These are phyloP conservation scores for Solanum aculeatissimum DNA, from an alignment of 305 asterid species.

Conservation along the genomic window DNA sequence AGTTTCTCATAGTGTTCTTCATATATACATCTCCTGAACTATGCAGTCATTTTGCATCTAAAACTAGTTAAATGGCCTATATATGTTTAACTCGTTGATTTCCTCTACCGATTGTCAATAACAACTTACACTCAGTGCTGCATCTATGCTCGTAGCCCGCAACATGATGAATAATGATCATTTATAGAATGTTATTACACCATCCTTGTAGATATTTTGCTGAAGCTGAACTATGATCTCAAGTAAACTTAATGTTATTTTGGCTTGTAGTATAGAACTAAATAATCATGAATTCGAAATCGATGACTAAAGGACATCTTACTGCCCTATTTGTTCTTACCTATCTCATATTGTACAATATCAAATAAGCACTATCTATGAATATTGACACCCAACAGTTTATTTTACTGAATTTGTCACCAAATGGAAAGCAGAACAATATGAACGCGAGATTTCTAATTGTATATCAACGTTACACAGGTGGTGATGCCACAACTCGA, in stretches of 20 bases:
- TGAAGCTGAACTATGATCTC: not conserved
- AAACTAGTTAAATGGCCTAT: not conserved
- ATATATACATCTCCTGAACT: not conserved
- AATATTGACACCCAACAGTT: not conserved
- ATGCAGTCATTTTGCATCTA: not conserved
- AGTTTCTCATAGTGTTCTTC: not conserved
- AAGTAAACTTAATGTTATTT: not conserved
- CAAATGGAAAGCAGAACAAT: not conserved
- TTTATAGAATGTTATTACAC: not conserved
- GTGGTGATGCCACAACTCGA: slow-evolving; percentile 27
- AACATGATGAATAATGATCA: not conserved
- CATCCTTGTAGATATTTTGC: not conserved
- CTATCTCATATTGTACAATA: not conserved
- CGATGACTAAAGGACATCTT: not conserved
- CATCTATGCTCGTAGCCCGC: not conserved
- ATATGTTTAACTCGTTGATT: not conserved
- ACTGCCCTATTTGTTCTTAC: not conserved
- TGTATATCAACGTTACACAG: slow-evolving; percentile 7
- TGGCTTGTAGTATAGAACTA: not conserved
- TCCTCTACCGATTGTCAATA: not conserved
- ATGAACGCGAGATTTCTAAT: not conserved
- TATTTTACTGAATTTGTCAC: not conserved
- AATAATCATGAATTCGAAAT: not conserved
- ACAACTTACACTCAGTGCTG: not conserved
- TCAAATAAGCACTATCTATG: not conserved